A percentile compares a stretch with the other conserved stretches of the same genome.
Evolutionary conservation across 305 asterid genomes (phyloP).

Genomic region (Rubia tinctorum): DNA sequence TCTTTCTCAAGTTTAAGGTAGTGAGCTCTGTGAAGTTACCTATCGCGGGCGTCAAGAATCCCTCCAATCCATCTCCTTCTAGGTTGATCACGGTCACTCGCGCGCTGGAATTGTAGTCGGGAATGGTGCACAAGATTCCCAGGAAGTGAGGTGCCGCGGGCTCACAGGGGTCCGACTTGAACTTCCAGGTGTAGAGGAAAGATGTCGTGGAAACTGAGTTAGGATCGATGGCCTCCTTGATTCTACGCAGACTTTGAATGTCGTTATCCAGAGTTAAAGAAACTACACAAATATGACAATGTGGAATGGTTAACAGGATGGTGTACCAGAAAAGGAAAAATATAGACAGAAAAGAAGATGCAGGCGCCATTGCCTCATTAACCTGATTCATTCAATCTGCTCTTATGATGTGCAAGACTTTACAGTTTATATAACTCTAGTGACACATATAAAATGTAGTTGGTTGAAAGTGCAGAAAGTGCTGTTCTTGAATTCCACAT

Average conservation of each 20-base stretch:
- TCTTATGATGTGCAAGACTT: not conserved
- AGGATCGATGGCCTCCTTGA: slow-evolving; percentile 43
- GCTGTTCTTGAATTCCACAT: slow-evolving; percentile 4
- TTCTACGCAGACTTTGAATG: slow-evolving; percentile 27
- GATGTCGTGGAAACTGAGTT: slow-evolving; percentile 34
- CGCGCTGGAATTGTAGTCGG: slow-evolving; percentile 31
- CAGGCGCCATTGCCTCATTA: slow-evolving; percentile 25
- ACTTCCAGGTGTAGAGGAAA: slow-evolving; percentile 44
- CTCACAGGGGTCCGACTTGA: slow-evolving; percentile 46
- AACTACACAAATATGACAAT: slow-evolving; percentile 12
- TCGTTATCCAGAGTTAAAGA: slow-evolving; percentile 37
- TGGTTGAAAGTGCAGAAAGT: slow-evolving; percentile 23
- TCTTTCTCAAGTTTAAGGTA: slow-evolving; percentile 28
- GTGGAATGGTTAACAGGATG: not conserved
- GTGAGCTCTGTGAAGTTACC: slow-evolving; percentile 43
- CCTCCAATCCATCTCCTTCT: slow-evolving; percentile 50
- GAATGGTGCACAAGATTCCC: slow-evolving; percentile 37
- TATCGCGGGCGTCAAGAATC: slow-evolving; percentile 36
- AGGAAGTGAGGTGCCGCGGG: slow-evolving; percentile 36
- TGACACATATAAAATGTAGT: slow-evolving; percentile 21
- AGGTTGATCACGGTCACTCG: slow-evolving; percentile 35
- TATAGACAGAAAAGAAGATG: not conserved
- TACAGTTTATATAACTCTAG: not conserved
- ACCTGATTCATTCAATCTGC: not conserved
- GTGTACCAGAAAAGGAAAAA: slow-evolving; percentile 11